Conservation (phyloP, 345 rosid species). For the Durio zibethinus region DNA sequence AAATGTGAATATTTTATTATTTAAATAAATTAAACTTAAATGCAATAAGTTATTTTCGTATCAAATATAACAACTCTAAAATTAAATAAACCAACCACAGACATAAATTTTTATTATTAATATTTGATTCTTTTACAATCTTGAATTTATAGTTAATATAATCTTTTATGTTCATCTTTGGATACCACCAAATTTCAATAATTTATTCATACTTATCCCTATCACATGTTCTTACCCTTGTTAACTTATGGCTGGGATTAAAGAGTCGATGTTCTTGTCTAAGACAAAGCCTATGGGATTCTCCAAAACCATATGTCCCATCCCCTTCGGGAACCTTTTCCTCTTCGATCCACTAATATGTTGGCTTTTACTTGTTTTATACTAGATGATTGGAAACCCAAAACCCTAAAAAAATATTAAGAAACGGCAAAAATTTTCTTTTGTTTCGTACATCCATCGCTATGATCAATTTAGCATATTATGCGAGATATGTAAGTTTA, state of each 20-base stretch:
- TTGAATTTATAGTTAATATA: no score
- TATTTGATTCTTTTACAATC: no score
- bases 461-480: no score
- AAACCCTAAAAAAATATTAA: background rate
- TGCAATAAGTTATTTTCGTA: no score
- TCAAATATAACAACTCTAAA: no score
- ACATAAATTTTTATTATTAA: no score
- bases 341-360: background rate
- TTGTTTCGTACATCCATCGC: background rate
- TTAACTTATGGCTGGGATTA: conserved; percentile 1
- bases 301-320: background rate
- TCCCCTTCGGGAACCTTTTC: background rate
- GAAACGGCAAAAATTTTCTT: background rate
- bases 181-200: background rate
- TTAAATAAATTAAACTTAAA: no score
- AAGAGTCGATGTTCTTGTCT: background rate
- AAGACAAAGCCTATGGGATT: background rate
- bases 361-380: background rate
- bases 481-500: no score
- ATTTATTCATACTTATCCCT: background rate
- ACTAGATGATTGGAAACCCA: background rate
- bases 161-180: background rate
- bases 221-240: background rate
- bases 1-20: no score
- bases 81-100: no score